Evolutionary conservation across 306 rosid genomes (phyloP).

Genomic region (Cicer judaicum): DNA sequence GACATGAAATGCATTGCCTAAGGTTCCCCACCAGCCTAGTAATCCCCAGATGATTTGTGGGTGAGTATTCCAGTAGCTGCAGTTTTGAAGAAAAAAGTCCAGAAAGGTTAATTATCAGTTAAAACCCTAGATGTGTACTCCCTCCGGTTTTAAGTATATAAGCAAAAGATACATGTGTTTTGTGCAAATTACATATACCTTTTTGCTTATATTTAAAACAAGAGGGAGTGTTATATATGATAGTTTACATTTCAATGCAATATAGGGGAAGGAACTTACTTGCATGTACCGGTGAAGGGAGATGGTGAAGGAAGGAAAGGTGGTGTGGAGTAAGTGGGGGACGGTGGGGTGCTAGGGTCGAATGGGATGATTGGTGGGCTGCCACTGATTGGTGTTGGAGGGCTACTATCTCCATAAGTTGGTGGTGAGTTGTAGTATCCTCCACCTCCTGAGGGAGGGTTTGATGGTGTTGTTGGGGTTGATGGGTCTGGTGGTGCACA

Average conservation of each 20-base stretch:
- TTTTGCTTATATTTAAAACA: no score
- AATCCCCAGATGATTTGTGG: constrained; percentile 89
- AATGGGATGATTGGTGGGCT: constrained; percentile 66
- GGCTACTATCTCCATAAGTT: constrained; percentile 49
- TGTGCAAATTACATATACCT: no score
- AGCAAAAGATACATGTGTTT: no score
- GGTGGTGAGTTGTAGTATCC: constrained; percentile 62
- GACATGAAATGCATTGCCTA: constrained; percentile 71
- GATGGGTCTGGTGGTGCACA: constrained; percentile 38
- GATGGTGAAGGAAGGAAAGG: constrained; percentile 77
- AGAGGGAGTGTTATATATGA: neutral
- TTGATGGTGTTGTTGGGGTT: constrained; percentile 54
- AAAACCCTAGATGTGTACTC: neutral
- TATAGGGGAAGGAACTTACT: constrained; percentile 63
- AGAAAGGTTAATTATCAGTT: constrained; percentile 12
- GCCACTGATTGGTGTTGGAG: constrained; percentile 62
- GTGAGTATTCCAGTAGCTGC: constrained; percentile 89
- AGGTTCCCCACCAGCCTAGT: constrained; percentile 93
- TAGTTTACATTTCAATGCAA: constrained; percentile 23
- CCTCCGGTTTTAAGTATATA: no score
- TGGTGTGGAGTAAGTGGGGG: constrained; percentile 54
- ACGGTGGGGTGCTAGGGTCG: constrained; percentile 54
- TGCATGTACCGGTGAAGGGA: constrained; percentile 89
- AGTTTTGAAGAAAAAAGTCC: constrained; percentile 29
- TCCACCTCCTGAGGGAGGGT: constrained; percentile 56